Conservation (phyloP, 176 grass and related monocot species). For the Alloteropsis semialata region DNA sequence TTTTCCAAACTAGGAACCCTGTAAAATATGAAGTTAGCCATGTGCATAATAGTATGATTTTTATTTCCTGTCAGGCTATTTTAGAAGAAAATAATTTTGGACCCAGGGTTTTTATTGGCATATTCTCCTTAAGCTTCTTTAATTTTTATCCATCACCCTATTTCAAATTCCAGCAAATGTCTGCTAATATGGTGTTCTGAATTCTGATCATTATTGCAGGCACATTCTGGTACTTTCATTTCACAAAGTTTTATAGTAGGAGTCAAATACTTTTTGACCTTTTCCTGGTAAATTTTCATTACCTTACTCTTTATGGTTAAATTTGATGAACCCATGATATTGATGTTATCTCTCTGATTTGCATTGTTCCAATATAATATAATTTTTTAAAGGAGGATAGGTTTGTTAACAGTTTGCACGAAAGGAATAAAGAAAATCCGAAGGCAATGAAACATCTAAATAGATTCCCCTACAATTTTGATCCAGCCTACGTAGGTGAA, state of each 20-base stretch:
- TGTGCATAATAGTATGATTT: slow-evolving; percentile 22
- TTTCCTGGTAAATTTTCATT: slow-evolving; percentile 84
- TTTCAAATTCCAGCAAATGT: neutral
- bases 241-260: slow-evolving; percentile 93
- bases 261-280: slow-evolving; percentile 91
- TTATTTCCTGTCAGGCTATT: slow-evolving; percentile 66
- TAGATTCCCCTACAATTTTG: slow-evolving; percentile 88
- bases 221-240: slow-evolving; percentile 96
- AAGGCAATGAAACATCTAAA: slow-evolving; percentile 95
- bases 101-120: neutral
- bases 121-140: neutral
- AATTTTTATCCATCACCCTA: neutral
- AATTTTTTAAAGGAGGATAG: slow-evolving; percentile 58
- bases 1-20: neutral
- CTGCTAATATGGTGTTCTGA: too few relatives aligned
- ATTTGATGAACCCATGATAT: slow-evolving; percentile 14
- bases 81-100: slow-evolving; percentile 87
- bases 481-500: slow-evolving; percentile 91
- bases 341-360: slow-evolving; percentile 14
- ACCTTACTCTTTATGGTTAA: too few relatives aligned
- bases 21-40: neutral
- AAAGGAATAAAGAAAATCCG: slow-evolving; percentile 95
- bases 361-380: slow-evolving; percentile 16
- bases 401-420: slow-evolving; percentile 82
- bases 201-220: slow-evolving; percentile 52